Percentiles rank a stretch among this genome's conserved stretches.
These are phyloP conservation scores for Neurospora sp. DNA, from an alignment of 495 filamentous ascomycete species.

Conservation along the genomic window DNA sequence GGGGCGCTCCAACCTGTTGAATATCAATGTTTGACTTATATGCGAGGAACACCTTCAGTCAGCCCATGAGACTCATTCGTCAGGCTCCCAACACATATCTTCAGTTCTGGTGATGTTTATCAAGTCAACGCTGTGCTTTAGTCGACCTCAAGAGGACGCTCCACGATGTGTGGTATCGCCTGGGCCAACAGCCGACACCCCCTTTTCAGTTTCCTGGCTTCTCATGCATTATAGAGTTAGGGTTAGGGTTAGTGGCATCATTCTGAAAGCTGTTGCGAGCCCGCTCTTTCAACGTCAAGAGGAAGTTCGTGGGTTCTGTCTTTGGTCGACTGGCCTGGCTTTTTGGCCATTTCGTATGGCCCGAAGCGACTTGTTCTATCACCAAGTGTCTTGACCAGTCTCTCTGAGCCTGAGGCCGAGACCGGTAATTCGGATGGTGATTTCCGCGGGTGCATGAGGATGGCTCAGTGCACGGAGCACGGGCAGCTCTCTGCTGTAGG, in stretches of 20 bases:
- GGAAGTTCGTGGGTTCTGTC: background rate
- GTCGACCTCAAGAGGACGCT: background rate
- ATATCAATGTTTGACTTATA: background rate
- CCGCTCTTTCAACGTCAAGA: background rate
- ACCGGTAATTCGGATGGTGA: background rate
- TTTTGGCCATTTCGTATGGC: constrained; percentile 3
- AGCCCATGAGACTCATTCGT: background rate
- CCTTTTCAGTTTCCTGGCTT: background rate
- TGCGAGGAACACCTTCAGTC: background rate
- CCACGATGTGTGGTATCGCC: background rate
- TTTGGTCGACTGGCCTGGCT: background rate
- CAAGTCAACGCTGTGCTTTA: background rate
- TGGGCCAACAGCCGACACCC: background rate
- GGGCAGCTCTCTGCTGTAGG: background rate
- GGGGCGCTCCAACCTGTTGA: background rate
- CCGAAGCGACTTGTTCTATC: background rate
- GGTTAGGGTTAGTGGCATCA: background rate
- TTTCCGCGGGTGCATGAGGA: background rate
- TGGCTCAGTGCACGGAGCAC: background rate
- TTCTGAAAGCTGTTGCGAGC: background rate
- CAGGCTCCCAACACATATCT: background rate
- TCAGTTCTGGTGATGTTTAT: background rate
- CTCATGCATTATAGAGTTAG: background rate
- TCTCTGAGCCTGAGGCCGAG: background rate
- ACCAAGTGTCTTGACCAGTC: background rate